These are phyloP conservation scores for Aspergillus alliaceus DNA, from an alignment of 2,329 filamentous ascomycete genomes.

Conservation along the genomic window DNA sequence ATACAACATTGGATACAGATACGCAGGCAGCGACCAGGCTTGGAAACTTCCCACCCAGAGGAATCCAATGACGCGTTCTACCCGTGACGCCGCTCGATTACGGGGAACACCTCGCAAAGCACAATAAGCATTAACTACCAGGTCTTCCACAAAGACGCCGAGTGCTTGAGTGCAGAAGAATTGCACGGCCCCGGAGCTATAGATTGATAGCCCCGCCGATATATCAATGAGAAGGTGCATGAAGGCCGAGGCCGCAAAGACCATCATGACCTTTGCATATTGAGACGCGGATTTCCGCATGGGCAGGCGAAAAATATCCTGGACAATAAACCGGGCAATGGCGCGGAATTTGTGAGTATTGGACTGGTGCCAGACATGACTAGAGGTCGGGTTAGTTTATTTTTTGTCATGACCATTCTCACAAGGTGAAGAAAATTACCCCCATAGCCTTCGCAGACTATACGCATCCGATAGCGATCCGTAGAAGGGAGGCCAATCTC, in stretches of 20 bases:
- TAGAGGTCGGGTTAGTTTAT: not conserved
- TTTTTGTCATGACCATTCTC: too few species aligned
- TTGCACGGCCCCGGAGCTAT: not conserved
- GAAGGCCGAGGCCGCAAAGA: slow-evolving; percentile 2
- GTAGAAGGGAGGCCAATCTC: slow-evolving; percentile 8
- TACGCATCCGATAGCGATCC: slow-evolving; percentile 4
- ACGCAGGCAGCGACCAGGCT: slow-evolving; percentile 5
- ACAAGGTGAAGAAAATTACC: not conserved
- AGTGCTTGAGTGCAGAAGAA: slow-evolving; percentile 4
- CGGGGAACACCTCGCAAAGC: not conserved
- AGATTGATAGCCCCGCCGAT: not conserved
- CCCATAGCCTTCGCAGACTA: slow-evolving; percentile 5
- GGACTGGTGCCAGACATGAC: slow-evolving; percentile 8
- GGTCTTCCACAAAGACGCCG: slow-evolving; percentile 2
- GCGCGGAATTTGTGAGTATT: slow-evolving; percentile 8
- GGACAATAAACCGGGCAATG: not conserved
- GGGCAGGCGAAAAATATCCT: not conserved
- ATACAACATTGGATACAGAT: slow-evolving; percentile 7
- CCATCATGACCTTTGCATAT: not conserved
- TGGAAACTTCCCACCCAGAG: slow-evolving; percentile 4
- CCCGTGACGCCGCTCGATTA: not conserved
- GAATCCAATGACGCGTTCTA: slow-evolving; percentile 2
- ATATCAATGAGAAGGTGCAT: slow-evolving; percentile 9
- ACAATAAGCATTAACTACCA: not conserved
- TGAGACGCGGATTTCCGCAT: not conserved